phyloP scores from a whole-genome alignment of 2,329 filamentous ascomycete species.

The Macrophomina phaseolina region DNA sequence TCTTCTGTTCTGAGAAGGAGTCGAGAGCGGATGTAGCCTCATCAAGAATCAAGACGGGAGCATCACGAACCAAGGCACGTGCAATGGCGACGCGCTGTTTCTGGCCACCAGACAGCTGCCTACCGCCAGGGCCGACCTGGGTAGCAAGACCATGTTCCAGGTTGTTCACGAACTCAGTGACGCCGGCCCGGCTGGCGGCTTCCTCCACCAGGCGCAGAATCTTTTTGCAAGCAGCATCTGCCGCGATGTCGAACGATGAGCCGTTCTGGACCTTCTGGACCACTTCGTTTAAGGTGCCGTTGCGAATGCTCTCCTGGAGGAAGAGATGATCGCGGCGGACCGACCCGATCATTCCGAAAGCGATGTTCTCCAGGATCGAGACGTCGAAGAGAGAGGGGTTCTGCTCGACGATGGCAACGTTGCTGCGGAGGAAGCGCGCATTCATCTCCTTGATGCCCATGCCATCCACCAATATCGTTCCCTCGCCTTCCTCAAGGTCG shows the following conservation, averaged over 20 bases:
- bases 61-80: conserved; percentile 86
- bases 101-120: conserved; percentile 85
- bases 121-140: conserved; percentile 80
- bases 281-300: conserved; percentile 7
- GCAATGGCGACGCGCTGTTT: conserved; percentile 96
- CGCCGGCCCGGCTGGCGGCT: neutral
- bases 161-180: conserved; percentile 13
- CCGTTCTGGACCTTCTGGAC: conserved; percentile 52
- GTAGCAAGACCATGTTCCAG: conserved; percentile 70
- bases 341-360: conserved; percentile 48
- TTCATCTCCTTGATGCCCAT: conserved; percentile 46
- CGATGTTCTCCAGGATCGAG: conserved; percentile 61
- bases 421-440: conserved; percentile 42
- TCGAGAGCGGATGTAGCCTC: conserved; percentile 34
- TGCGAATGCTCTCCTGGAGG: neutral
- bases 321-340: conserved; percentile 2
- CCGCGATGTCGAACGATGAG: neutral
- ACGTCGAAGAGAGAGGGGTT: conserved; percentile 58
- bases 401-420: conserved; percentile 55
- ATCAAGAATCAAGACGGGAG: conserved; percentile 70
- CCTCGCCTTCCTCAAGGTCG: conserved; percentile 42
- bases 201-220: conserved; percentile 7
- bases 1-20: conserved; percentile 58
- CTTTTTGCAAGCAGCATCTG: neutral
- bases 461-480: conserved; percentile 43